A percentile compares a stretch with the other conserved stretches of the same genome.
Evolutionary conservation across 1,139 yeast species (phyloP).

Genomic region (Lodderomyces margitis): DNA sequence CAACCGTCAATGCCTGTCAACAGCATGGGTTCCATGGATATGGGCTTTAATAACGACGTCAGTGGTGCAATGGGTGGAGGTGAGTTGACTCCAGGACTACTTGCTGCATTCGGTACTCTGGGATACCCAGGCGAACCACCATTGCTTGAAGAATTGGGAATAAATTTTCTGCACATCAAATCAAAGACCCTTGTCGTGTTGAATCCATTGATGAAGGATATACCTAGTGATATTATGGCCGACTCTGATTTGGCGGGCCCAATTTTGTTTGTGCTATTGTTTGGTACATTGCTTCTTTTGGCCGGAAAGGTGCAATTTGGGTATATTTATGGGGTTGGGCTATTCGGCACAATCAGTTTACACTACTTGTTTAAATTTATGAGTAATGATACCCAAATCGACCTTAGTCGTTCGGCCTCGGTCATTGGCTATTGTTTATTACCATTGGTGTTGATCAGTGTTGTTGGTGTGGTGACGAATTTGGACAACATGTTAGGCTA

Average conservation of each 20-base stretch:
- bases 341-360: constrained; percentile 83
- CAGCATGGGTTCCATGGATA: constrained; percentile 39
- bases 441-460: constrained; percentile 82
- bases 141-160: constrained; percentile 86
- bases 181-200: constrained; percentile 84
- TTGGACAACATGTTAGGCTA: constrained; percentile 80
- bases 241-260: constrained; percentile 98
- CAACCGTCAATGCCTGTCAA: constrained; percentile 13
- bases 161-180: constrained; percentile 84
- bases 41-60: constrained; percentile 41
- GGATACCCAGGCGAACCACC: constrained; percentile 97
- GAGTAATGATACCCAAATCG: constrained; percentile 62
- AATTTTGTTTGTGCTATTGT: constrained; percentile 77
- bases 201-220: constrained; percentile 63
- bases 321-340: constrained; percentile 92
- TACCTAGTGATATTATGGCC: constrained; percentile 74
- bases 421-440: constrained; percentile 91
- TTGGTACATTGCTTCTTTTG: constrained; percentile 79
- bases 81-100: constrained; percentile 68
- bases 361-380: constrained; percentile 83
- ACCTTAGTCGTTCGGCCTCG: constrained; percentile 76
- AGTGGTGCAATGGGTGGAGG: constrained; percentile 50
- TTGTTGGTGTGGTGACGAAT: constrained; percentile 65
- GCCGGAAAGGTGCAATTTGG: constrained; percentile 97
- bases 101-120: constrained; percentile 90